Percentiles rank a stretch among this genome's conserved stretches.
These are phyloP conservation scores for Saturnispora besseyi DNA, from an alignment of 805 yeast species.

Conservation along the genomic window DNA sequence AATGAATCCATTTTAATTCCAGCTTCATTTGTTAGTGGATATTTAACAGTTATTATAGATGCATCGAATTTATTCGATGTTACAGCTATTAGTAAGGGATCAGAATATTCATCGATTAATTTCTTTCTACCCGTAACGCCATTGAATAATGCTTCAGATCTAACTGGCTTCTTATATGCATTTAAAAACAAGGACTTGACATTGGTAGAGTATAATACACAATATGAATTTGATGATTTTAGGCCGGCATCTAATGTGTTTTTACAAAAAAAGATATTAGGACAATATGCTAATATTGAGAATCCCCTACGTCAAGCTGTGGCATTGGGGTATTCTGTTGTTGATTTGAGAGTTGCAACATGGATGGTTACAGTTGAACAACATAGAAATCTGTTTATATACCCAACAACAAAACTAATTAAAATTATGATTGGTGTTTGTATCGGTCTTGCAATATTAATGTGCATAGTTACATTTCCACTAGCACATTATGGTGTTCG, in stretches of 20 bases:
- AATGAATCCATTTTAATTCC: constrained; percentile 59
- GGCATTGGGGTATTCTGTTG: constrained; percentile 49
- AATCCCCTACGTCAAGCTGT: constrained; percentile 32
- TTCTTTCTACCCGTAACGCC: constrained; percentile 20
- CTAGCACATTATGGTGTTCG: constrained; percentile 76
- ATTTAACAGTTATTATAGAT: constrained; percentile 50
- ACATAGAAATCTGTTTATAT: constrained; percentile 44
- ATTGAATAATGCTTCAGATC: constrained; percentile 17
- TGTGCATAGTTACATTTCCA: constrained; percentile 71
- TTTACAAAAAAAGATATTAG: constrained; percentile 25
- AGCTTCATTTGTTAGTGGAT: constrained; percentile 60
- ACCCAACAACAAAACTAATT: constrained; percentile 51
- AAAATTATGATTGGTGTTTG: constrained; percentile 71
- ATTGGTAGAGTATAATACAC: background rate
- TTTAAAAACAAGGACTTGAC: constrained; percentile 29
- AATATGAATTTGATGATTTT: constrained; percentile 12
- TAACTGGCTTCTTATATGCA: constrained; percentile 33
- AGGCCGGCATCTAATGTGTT: constrained; percentile 21
- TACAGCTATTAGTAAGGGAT: constrained; percentile 25
- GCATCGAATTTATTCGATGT: constrained; percentile 22
- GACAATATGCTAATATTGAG: constrained; percentile 32
- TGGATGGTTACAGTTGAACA: constrained; percentile 81
- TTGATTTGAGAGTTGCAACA: constrained; percentile 33
- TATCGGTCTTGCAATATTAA: constrained; percentile 65
- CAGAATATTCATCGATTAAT: constrained; percentile 27